These are phyloP conservation scores for Xylaria sp. DNA, from an alignment of 2,329 filamentous ascomycete genomes.

Conservation along the genomic window DNA sequence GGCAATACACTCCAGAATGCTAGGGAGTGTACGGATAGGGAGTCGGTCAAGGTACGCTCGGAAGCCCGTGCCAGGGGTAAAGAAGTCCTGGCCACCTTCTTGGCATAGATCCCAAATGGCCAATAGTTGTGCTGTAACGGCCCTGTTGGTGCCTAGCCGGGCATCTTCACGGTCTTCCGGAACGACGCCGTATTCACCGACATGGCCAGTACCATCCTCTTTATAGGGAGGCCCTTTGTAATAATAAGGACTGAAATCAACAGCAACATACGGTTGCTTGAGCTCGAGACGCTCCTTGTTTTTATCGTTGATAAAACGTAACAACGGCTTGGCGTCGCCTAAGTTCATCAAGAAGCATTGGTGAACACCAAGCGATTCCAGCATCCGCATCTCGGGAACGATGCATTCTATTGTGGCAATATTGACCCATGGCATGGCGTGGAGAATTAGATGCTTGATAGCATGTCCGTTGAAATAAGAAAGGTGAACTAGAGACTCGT, in stretches of 20 bases:
- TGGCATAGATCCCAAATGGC: slow-evolving; percentile 34
- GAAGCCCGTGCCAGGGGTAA: slow-evolving; percentile 44
- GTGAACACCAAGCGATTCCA: slow-evolving; percentile 44
- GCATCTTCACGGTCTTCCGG: slow-evolving; percentile 35
- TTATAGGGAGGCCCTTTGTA: slow-evolving; percentile 39
- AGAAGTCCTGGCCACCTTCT: slow-evolving; percentile 39
- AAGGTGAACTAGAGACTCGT: slow-evolving; percentile 27
- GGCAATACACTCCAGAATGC: slow-evolving; percentile 41
- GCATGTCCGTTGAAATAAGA: slow-evolving; percentile 33
- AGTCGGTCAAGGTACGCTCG: slow-evolving; percentile 45
- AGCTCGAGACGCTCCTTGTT: slow-evolving; percentile 30
- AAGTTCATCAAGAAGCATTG: slow-evolving; percentile 50
- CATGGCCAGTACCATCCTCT: slow-evolving; percentile 29
- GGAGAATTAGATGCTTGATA: slow-evolving; percentile 43
- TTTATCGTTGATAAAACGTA: slow-evolving; percentile 37
- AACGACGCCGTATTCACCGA: slow-evolving; percentile 42
- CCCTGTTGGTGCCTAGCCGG: slow-evolving; percentile 35
- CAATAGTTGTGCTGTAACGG: slow-evolving; percentile 36
- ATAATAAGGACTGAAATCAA: slow-evolving; percentile 42
- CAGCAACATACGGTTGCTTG: background rate
- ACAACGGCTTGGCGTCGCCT: slow-evolving; percentile 34
- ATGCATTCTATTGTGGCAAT: slow-evolving; percentile 36
- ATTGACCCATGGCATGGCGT: slow-evolving; percentile 45
- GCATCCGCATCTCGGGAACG: slow-evolving; percentile 37
- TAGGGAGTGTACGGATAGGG: slow-evolving; percentile 37